Conservation (phyloP, 177 flowering plant genomes). For the Vitis hybrid region DNA sequence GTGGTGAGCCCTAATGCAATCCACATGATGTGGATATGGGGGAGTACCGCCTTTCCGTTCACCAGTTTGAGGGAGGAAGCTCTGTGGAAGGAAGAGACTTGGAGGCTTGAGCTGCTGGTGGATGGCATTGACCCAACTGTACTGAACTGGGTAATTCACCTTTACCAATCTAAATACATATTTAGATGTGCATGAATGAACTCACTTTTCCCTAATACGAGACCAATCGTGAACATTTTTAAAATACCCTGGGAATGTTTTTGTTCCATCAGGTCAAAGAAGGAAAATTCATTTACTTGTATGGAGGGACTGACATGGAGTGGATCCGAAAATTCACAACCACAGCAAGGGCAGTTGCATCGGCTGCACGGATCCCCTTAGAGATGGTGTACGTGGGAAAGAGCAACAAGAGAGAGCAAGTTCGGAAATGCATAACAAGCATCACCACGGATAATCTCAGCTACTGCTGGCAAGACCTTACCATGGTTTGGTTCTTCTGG, state of each 20-base stretch:
- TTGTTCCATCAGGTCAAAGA: too few species aligned
- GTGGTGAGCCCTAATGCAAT: slow-evolving; percentile 48
- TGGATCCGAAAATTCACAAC: slow-evolving; percentile 54
- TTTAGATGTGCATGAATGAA: too few species aligned
- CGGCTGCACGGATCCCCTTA: slow-evolving; percentile 25
- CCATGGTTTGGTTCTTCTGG: too few species aligned
- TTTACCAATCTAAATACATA: too few species aligned
- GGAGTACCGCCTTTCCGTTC: slow-evolving; percentile 50
- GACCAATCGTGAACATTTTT: too few species aligned
- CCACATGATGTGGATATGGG: slow-evolving; percentile 71
- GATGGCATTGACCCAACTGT: slow-evolving; percentile 30
- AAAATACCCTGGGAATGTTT: too few species aligned
- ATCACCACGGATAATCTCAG: too few species aligned
- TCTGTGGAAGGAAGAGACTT: slow-evolving; percentile 49
- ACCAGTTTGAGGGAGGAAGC: slow-evolving; percentile 36
- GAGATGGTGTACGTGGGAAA: slow-evolving; percentile 66
- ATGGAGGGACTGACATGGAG: slow-evolving; percentile 48
- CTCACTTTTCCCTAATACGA: too few species aligned
- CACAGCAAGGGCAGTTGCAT: slow-evolving; percentile 25
- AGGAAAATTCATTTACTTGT: slow-evolving; percentile 35
- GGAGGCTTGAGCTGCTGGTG: slow-evolving; percentile 42
- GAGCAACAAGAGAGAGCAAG: slow-evolving; percentile 38
- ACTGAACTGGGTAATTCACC: slow-evolving; percentile 29
- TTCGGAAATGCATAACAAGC: neutral
- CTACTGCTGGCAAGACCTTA: too few species aligned